Conservation (phyloP, 2,329 filamentous ascomycete genomes). For the Pseudocercospora crystallina region DNA sequence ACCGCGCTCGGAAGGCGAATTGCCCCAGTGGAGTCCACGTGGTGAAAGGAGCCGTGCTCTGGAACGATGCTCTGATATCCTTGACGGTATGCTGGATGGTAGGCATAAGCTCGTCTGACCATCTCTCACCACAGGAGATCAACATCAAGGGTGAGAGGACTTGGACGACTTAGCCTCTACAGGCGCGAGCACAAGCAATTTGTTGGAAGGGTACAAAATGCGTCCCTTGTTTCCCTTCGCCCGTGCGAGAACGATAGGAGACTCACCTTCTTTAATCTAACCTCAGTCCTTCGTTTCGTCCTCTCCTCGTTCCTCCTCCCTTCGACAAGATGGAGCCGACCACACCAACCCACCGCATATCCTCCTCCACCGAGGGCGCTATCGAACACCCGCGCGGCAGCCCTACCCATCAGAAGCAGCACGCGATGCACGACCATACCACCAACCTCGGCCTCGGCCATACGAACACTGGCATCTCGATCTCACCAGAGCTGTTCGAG, state of each 20-base stretch:
- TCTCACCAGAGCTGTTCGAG: constrained; percentile 34
- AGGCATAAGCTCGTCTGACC: not conserved
- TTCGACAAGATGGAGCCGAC: not conserved
- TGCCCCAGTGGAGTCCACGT: constrained; percentile 3
- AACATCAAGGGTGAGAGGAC: not conserved
- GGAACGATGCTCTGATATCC: not conserved
- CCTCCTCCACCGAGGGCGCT: constrained; percentile 3
- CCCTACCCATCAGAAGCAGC: not conserved
- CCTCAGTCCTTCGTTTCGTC: not conserved
- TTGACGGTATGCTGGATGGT: not conserved
- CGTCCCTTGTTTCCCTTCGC: not conserved
- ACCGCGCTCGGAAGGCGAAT: not conserved
- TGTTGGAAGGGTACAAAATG: not conserved
- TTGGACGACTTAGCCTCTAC: not conserved
- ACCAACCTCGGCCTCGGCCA: constrained; percentile 7
- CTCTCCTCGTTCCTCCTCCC: not conserved
- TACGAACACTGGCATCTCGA: constrained; percentile 22
- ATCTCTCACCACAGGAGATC: not conserved
- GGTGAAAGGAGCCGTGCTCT: not conserved
- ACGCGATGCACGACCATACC: not conserved
- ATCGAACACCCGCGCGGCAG: not conserved
- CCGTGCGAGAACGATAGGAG: not conserved
- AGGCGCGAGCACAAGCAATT: not conserved
- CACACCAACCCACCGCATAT: constrained; percentile 3
- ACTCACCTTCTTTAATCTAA: not conserved